A percentile compares a stretch with the other conserved stretches of the same genome.
Conservation (phyloP, 2,329 filamentous ascomycete species). For the Leptosphaerulina australis region DNA sequence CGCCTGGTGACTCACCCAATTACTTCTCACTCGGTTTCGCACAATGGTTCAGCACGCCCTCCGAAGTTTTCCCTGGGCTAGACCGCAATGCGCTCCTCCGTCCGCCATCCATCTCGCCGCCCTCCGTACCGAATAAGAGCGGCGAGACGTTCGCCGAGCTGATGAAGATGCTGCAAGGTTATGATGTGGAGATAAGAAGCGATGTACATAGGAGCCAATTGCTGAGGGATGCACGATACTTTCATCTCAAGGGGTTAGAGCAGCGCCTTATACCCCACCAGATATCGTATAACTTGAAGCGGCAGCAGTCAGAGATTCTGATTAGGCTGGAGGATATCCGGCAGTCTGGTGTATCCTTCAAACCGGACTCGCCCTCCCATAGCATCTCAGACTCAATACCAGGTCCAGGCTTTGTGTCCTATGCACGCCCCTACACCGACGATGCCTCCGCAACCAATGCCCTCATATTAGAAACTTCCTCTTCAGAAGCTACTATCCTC, state of each 20-base stretch:
- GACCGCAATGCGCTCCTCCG: slow-evolving; percentile 78
- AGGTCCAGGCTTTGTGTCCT: slow-evolving; percentile 68
- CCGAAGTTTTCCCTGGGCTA: slow-evolving; percentile 84
- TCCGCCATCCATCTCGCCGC: slow-evolving; percentile 84
- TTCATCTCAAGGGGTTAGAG: slow-evolving; percentile 89
- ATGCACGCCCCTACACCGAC: slow-evolving; percentile 86
- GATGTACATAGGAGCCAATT: slow-evolving; percentile 78
- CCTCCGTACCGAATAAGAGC: slow-evolving; percentile 77
- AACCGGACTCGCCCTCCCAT: slow-evolving; percentile 52
- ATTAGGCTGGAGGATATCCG: slow-evolving; percentile 86
- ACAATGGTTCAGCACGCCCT: slow-evolving; percentile 80
- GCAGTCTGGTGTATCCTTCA: slow-evolving; percentile 78
- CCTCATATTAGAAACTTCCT: slow-evolving; percentile 75
- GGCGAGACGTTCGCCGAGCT: slow-evolving; percentile 86
- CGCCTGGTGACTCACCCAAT: slow-evolving; percentile 89
- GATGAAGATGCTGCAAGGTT: slow-evolving; percentile 80
- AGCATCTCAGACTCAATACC: slow-evolving; percentile 49
- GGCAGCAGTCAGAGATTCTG: slow-evolving; percentile 74
- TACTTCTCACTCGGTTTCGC: slow-evolving; percentile 93
- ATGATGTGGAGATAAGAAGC: slow-evolving; percentile 76
- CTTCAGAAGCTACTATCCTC: slow-evolving; percentile 51
- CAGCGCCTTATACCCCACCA: slow-evolving; percentile 81
- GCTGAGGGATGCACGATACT: slow-evolving; percentile 86
- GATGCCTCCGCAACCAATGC: slow-evolving; percentile 66
- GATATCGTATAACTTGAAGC: slow-evolving; percentile 74